Percentiles rank a stretch among this genome's conserved stretches.
Evolutionary conservation across 352 stramenopile species (phyloP).

Genomic region (Peronospora belbahrii): DNA sequence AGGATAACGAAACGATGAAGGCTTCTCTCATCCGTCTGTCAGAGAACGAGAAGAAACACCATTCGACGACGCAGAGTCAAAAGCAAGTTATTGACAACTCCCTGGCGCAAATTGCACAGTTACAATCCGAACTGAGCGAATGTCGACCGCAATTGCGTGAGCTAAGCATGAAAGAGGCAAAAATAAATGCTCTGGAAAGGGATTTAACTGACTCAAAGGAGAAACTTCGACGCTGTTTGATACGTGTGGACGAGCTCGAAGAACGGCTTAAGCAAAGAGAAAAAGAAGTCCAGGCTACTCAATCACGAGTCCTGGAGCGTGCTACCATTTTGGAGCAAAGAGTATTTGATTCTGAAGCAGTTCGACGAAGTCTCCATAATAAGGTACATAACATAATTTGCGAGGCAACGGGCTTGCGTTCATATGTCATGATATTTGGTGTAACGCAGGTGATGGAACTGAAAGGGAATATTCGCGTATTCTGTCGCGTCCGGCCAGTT

Average conservation of each 20-base stretch:
- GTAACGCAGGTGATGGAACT: constrained; percentile 88
- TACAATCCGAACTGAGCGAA: constrained; percentile 33
- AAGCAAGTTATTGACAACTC: constrained; percentile 16
- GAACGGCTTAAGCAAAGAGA: constrained; percentile 28
- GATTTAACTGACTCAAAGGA: constrained; percentile 29
- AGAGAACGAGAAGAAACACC: constrained; percentile 34
- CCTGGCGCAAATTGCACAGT: constrained; percentile 22
- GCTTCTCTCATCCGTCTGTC: constrained; percentile 13
- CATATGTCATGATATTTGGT: constrained; percentile 2
- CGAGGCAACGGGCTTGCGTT: background rate
- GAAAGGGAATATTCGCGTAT: constrained; percentile 95
- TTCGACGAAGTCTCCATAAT: constrained; percentile 79
- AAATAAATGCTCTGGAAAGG: constrained; percentile 26
- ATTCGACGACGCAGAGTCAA: constrained; percentile 19
- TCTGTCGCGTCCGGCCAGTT: constrained; percentile 89
- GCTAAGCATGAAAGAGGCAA: constrained; percentile 33
- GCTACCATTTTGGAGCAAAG: constrained; percentile 34
- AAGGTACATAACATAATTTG: constrained; percentile 32
- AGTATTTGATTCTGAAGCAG: constrained; percentile 56
- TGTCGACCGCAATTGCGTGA: constrained; percentile 17
- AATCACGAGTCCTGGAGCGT: constrained; percentile 29
- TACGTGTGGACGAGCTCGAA: constrained; percentile 25
- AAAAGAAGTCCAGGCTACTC: constrained; percentile 19
- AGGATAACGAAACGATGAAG: constrained; percentile 35
- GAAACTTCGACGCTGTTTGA: constrained; percentile 28